A percentile compares a stretch with the other conserved stretches of the same genome.
These are phyloP conservation scores for Coemansia sp. DNA, from an alignment of 192 early-diverging fungal species.

Conservation along the genomic window DNA sequence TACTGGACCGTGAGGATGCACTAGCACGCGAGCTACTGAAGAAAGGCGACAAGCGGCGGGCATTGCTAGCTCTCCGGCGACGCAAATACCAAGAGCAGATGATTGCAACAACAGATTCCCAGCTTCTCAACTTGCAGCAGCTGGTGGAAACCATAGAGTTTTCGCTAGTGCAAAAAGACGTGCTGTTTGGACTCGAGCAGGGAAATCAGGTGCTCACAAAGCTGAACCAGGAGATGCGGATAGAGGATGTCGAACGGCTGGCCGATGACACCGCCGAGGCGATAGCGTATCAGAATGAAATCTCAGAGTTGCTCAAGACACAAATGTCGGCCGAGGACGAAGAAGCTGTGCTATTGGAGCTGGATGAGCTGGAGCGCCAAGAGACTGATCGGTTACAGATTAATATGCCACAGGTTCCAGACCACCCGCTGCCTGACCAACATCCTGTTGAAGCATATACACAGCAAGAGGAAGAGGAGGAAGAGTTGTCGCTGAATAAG, in stretches of 20 bases:
- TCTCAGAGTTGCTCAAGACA: conserved; percentile 65
- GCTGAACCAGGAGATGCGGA: conserved; percentile 81
- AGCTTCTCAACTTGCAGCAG: conserved; percentile 88
- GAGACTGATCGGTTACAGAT: conserved; percentile 30
- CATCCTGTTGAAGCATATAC: neutral
- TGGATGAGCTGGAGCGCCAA: conserved; percentile 65
- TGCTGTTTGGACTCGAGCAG: conserved; percentile 77
- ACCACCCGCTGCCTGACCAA: conserved; percentile 16
- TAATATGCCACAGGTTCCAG: conserved; percentile 29
- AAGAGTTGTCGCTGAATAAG: conserved; percentile 16
- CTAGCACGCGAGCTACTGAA: conserved; percentile 75
- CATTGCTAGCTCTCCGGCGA: conserved; percentile 87
- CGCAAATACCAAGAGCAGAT: conserved; percentile 95
- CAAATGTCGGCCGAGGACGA: conserved; percentile 81
- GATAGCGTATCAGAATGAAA: conserved; percentile 91
- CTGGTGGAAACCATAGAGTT: conserved; percentile 88
- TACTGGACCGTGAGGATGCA: conserved; percentile 77
- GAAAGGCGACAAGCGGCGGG: conserved; percentile 75
- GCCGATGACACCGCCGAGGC: conserved; percentile 97
- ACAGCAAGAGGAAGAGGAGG: conserved; percentile 15
- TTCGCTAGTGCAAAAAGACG: conserved; percentile 86
- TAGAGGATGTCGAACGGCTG: conserved; percentile 89
- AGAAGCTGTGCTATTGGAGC: conserved; percentile 77
- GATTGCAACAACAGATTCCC: conserved; percentile 77
- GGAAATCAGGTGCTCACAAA: conserved; percentile 75